Evolutionary conservation across 257 asterid species (phyloP).

Genomic region (Scutellaria minor): DNA sequence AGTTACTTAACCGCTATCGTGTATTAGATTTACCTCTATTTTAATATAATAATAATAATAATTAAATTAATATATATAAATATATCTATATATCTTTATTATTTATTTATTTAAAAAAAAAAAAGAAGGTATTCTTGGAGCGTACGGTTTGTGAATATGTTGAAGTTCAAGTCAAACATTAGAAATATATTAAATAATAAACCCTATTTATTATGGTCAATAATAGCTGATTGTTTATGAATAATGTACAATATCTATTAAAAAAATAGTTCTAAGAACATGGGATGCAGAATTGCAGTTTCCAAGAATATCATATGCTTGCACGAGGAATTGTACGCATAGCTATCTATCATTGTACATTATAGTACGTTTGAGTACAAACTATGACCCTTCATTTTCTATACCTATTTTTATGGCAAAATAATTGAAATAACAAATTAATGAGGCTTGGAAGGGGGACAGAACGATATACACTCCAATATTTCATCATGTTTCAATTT

Average conservation of each 20-base stretch:
- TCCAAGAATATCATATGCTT: conserved; percentile 16
- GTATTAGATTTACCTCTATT: too few species aligned
- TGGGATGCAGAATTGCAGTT: neutral
- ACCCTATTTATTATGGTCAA: neutral
- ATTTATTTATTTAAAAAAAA: neutral
- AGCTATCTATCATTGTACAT: neutral
- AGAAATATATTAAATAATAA: neutral
- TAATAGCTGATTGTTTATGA: neutral
- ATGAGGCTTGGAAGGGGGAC: too few species aligned
- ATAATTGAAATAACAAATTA: too few species aligned
- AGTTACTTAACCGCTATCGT: too few species aligned
- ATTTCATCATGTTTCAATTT: too few species aligned
- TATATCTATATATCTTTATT: too few species aligned
- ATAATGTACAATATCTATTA: neutral
- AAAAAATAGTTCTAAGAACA: neutral
- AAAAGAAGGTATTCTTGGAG: neutral
- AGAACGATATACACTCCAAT: too few species aligned
- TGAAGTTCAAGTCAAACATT: neutral
- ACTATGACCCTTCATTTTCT: neutral
- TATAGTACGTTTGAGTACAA: conserved; percentile 16
- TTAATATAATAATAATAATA: too few species aligned
- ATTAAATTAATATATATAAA: too few species aligned
- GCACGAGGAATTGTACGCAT: conserved; percentile 6
- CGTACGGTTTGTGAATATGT: too few species aligned
- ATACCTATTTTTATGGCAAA: neutral